A percentile compares a stretch with the other conserved stretches of the same genome.
Evolutionary conservation across 352 stramenopile genomes (phyloP).

Genomic region (Thalassiosira mediterranea): DNA sequence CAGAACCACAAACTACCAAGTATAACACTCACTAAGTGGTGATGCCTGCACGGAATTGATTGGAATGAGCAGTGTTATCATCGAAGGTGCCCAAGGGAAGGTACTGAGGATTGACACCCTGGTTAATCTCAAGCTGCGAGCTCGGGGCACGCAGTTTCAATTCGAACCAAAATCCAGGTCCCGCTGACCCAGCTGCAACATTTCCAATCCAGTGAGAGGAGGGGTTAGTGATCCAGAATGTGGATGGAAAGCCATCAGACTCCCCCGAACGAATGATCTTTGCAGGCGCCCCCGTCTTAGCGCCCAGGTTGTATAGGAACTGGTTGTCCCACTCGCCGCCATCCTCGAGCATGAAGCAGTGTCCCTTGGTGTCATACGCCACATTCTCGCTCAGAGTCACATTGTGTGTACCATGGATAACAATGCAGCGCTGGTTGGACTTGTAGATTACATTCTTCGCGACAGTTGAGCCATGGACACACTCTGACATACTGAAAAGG

Average conservation of each 20-base stretch:
- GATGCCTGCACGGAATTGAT: slow-evolving; percentile 15
- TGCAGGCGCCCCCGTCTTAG: slow-evolving; percentile 10
- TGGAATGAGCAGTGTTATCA: slow-evolving; percentile 35
- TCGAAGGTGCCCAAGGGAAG: slow-evolving; percentile 16
- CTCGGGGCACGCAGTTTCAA: slow-evolving; percentile 19
- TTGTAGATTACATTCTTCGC: slow-evolving; percentile 50
- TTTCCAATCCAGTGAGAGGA: slow-evolving; percentile 52
- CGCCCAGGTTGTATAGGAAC: slow-evolving; percentile 73
- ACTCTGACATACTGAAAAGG: slow-evolving; percentile 3
- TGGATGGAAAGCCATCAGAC: slow-evolving; percentile 28
- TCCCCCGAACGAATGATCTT: slow-evolving; percentile 2
- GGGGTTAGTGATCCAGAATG: slow-evolving; percentile 54
- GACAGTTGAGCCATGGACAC: slow-evolving; percentile 30
- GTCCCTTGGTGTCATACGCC: slow-evolving; percentile 59
- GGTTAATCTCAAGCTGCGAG: slow-evolving; percentile 24
- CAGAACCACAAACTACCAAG: too few species aligned
- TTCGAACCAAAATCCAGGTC: slow-evolving; percentile 57
- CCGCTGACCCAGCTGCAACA: slow-evolving; percentile 46
- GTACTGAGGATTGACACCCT: slow-evolving; percentile 24
- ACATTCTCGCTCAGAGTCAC: slow-evolving; percentile 63
- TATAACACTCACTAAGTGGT: slow-evolving; percentile 25
- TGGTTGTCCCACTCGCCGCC: slow-evolving; percentile 79
- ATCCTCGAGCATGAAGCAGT: slow-evolving; percentile 78
- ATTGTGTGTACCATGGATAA: slow-evolving; percentile 65
- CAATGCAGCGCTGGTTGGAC: slow-evolving; percentile 61